Conservation (phyloP, 1,139 yeast species). For the Candida sanyaensis region DNA sequence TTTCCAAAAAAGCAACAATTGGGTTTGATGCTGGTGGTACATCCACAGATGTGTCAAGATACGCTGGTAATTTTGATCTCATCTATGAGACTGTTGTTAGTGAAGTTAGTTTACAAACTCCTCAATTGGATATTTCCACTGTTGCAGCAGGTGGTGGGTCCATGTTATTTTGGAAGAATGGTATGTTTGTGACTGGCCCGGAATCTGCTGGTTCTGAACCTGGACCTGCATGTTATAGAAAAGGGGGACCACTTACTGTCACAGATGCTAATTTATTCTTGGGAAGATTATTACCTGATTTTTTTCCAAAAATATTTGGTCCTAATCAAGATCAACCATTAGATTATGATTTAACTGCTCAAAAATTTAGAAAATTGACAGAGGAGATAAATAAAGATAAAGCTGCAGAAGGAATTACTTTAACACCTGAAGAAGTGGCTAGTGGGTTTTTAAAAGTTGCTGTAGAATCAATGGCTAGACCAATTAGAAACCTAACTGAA, state of each 20-base stretch:
- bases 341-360: slow-evolving; percentile 32
- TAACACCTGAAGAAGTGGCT: slow-evolving; percentile 44
- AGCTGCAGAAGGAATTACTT: slow-evolving; percentile 18
- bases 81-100: slow-evolving; percentile 48
- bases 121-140: slow-evolving; percentile 48
- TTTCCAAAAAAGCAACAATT: slow-evolving; percentile 35
- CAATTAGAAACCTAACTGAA: slow-evolving; percentile 46
- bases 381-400: slow-evolving; percentile 32
- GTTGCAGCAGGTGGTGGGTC: slow-evolving; percentile 54
- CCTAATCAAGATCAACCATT: slow-evolving; percentile 42
- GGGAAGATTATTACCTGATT: slow-evolving; percentile 42
- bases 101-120: slow-evolving; percentile 45
- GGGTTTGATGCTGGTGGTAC: slow-evolving; percentile 54
- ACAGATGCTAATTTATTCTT: slow-evolving; percentile 48
- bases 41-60: slow-evolving; percentile 49
- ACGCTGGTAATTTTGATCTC: slow-evolving; percentile 40
- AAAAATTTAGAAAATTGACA: slow-evolving; percentile 35
- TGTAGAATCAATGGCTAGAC: slow-evolving; percentile 49
- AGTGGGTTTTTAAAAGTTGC: slow-evolving; percentile 47
- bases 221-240: slow-evolving; percentile 49
- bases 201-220: slow-evolving; percentile 52
- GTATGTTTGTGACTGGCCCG: slow-evolving; percentile 50
- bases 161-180: slow-evolving; percentile 46
- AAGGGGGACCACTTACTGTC: slow-evolving; percentile 49
- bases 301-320: slow-evolving; percentile 47